A percentile compares a stretch with the other conserved stretches of the same genome.
These are phyloP conservation scores for Penicillium herquei DNA, from an alignment of 495 filamentous ascomycete genomes.

Conservation along the genomic window DNA sequence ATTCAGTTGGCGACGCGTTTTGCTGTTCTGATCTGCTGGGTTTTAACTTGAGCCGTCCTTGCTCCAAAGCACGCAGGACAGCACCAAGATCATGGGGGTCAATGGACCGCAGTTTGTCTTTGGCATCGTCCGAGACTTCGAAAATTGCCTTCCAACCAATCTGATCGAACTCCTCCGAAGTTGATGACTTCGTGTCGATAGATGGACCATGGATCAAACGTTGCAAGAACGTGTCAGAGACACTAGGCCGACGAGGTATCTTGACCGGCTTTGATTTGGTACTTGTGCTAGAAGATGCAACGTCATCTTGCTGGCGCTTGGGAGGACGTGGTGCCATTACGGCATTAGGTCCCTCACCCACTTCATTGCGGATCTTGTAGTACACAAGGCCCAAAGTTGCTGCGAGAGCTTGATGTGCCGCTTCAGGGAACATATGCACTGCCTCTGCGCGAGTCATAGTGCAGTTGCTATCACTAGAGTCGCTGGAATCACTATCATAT, in stretches of 20 bases:
- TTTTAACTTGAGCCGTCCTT: slow-evolving; percentile 34
- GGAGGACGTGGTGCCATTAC: slow-evolving; percentile 27
- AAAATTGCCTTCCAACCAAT: slow-evolving; percentile 41
- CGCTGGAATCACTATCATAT: slow-evolving; percentile 39
- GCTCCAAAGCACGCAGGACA: slow-evolving; percentile 37
- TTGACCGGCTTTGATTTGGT: slow-evolving; percentile 40
- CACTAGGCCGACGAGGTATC: slow-evolving; percentile 32
- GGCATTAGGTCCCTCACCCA: slow-evolving; percentile 32
- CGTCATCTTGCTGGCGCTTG: slow-evolving; percentile 39
- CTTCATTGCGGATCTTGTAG: slow-evolving; percentile 44
- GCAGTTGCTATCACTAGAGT: slow-evolving; percentile 33
- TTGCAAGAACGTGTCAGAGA: slow-evolving; percentile 36
- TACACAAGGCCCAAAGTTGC: slow-evolving; percentile 41
- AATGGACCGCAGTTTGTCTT: slow-evolving; percentile 39
- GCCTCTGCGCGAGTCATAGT: slow-evolving; percentile 35
- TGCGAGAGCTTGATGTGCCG: slow-evolving; percentile 41
- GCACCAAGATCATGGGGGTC: slow-evolving; percentile 37
- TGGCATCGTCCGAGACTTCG: slow-evolving; percentile 39
- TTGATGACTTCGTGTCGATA: slow-evolving; percentile 35
- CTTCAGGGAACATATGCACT: slow-evolving; percentile 35
- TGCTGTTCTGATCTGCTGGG: slow-evolving; percentile 33
- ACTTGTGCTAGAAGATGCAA: slow-evolving; percentile 28
- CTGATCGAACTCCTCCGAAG: slow-evolving; percentile 37
- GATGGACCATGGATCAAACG: slow-evolving; percentile 30
- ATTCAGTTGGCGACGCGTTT: slow-evolving; percentile 34